Conservation (phyloP, 73 alveolate genomes). For the Blepharisma japonicum region DNA sequence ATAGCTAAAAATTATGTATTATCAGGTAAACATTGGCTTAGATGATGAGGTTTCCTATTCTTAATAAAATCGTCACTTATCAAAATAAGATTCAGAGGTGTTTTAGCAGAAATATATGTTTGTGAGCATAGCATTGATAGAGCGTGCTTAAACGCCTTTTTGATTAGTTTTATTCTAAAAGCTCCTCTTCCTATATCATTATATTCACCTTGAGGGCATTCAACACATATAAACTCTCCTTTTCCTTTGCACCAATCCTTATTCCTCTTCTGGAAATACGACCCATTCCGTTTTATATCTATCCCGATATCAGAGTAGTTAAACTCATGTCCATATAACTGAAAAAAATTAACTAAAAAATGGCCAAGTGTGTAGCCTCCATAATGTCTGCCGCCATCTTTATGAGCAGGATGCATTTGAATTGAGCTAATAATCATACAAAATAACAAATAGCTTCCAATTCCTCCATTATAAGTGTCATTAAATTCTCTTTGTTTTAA, state of each 20-base stretch:
- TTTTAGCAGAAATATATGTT: background rate
- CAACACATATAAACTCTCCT: background rate
- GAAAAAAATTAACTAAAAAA: constrained; percentile 76
- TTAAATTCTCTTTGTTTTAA: constrained; percentile 80
- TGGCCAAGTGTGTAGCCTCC: constrained; percentile 70
- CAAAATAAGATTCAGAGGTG: background rate
- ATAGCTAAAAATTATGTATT: too few species aligned
- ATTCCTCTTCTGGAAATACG: constrained; percentile 26
- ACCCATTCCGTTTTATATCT: constrained; percentile 81
- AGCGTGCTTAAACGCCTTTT: constrained; percentile 22
- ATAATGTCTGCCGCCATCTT: constrained; percentile 50
- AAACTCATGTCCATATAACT: constrained; percentile 82
- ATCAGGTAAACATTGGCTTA: too few species aligned
- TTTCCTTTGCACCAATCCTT: constrained; percentile 5
- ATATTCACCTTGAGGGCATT: background rate
- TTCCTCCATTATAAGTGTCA: constrained; percentile 94
- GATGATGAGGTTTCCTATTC: background rate
- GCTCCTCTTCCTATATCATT: constrained; percentile 27
- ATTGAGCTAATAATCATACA: constrained; percentile 71
- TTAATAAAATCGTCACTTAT: constrained; percentile 7
- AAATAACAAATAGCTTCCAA: constrained; percentile 85
- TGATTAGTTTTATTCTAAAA: constrained; percentile 3
- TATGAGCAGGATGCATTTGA: constrained; percentile 40
- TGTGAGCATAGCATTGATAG: background rate
- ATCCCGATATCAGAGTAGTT: constrained; percentile 80